Conservation (phyloP, 495 filamentous ascomycete species). For the Podospora tetraspora region DNA sequence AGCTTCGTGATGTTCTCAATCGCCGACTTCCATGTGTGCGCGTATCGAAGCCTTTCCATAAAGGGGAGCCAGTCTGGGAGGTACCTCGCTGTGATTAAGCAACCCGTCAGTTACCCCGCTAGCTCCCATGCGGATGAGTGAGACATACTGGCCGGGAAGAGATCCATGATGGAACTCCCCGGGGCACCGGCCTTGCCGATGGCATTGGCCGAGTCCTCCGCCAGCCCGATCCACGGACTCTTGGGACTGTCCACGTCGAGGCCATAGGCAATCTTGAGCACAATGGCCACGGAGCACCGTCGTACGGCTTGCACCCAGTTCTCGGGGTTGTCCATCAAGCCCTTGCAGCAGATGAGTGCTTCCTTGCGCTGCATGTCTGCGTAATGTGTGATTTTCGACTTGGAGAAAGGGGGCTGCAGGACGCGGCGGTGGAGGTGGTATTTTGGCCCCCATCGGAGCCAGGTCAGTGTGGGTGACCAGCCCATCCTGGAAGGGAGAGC, state of each 20-base stretch:
- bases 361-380: conserved; percentile 31
- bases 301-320: conserved; percentile 25
- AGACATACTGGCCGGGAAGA: conserved; percentile 34
- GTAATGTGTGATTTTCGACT: conserved; percentile 31
- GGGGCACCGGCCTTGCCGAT: conserved; percentile 42
- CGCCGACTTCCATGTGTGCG: conserved; percentile 32
- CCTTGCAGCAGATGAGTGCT: conserved; percentile 28
- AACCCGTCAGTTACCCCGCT: background rate
- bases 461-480: conserved; percentile 44
- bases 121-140: background rate
- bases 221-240: conserved; percentile 41
- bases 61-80: conserved; percentile 41
- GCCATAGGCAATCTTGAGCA: conserved; percentile 41
- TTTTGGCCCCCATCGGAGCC: conserved; percentile 43
- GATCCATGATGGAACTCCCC: conserved; percentile 43
- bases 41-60: conserved; percentile 35
- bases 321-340: conserved; percentile 21
- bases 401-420: conserved; percentile 38
- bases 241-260: conserved; percentile 36
- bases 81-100: conserved; percentile 26
- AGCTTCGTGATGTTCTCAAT: conserved; percentile 31
- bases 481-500: conserved; percentile 32
- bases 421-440: conserved; percentile 43
- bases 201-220: conserved; percentile 39
- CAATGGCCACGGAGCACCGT: conserved; percentile 27